Percentiles rank a stretch among this genome's conserved stretches.
Conservation (phyloP, 2,329 filamentous ascomycete species). For the Ceratocystis lukuohia region DNA sequence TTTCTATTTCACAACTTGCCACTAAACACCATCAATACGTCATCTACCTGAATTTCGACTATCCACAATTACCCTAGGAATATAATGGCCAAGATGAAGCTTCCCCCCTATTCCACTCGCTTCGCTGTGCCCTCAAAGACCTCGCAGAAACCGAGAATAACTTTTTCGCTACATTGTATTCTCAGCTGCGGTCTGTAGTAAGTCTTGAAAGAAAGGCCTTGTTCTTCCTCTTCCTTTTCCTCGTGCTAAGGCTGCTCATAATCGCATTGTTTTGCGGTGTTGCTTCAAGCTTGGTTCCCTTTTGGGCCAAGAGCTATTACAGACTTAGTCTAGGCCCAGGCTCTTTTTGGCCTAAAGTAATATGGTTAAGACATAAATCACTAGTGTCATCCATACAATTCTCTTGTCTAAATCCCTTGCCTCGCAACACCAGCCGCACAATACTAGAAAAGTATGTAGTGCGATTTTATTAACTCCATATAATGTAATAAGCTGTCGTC, state of each 20-base stretch:
- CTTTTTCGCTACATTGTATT: too few relatives aligned
- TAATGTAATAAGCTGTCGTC: neutral
- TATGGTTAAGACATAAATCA: slow-evolving; percentile 7
- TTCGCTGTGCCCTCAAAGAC: too few relatives aligned
- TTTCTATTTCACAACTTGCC: too few relatives aligned
- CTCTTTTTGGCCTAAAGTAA: neutral
- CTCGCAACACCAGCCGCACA: neutral
- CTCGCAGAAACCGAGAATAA: too few relatives aligned
- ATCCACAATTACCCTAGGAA: too few relatives aligned
- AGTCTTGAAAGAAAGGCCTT: too few relatives aligned
- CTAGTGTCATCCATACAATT: slow-evolving; percentile 6
- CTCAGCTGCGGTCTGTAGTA: too few relatives aligned
- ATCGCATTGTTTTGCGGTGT: neutral
- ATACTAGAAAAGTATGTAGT: neutral
- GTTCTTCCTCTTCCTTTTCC: too few relatives aligned
- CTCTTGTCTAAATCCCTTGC: slow-evolving; percentile 3
- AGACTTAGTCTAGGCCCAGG: neutral
- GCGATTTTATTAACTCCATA: neutral
- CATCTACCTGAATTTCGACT: too few relatives aligned
- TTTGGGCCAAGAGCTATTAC: neutral
- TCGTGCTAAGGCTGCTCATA: neutral
- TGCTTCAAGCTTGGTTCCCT: neutral
- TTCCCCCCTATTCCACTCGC: too few relatives aligned
- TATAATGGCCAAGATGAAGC: too few relatives aligned
- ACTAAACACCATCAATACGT: too few relatives aligned